Conservation (phyloP, 2,329 filamentous ascomycete species). For the Knufia fluminis region DNA sequence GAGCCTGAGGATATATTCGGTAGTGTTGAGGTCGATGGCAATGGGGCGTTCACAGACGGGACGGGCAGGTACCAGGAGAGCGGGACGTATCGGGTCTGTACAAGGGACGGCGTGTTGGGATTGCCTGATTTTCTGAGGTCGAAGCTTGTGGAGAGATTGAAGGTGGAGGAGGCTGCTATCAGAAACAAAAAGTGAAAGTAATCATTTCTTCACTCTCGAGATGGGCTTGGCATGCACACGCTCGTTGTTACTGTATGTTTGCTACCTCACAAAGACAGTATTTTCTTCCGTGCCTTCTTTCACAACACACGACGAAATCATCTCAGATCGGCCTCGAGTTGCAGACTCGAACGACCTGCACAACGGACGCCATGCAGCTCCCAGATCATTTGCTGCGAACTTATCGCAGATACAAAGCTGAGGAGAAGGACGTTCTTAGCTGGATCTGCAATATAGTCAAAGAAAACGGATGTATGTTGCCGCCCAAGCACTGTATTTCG, state of each 20-base stretch:
- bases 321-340: too few relatives aligned
- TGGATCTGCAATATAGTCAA: background rate
- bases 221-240: background rate
- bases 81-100: conserved; percentile 53
- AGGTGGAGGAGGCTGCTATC: conserved; percentile 23
- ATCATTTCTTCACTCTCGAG: background rate
- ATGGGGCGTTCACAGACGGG: conserved; percentile 48
- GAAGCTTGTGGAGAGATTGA: conserved; percentile 41
- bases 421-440: background rate
- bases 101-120: conserved; percentile 49
- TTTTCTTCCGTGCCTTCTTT: too few relatives aligned
- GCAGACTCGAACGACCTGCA: too few relatives aligned
- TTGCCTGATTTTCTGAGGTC: conserved; percentile 41
- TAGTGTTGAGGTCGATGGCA: conserved; percentile 51
- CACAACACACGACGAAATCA: too few relatives aligned
- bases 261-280: too few relatives aligned
- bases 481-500: background rate
- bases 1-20: conserved; percentile 58
- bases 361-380: background rate
- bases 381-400: background rate
- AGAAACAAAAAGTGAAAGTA: conserved; percentile 11
- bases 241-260: too few relatives aligned
- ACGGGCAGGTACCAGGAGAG: conserved; percentile 51
- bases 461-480: background rate
- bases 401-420: background rate